Percentiles rank a stretch among this genome's conserved stretches.
Conservation (phyloP, 192 early-diverging fungal species). For the Coemansia sp. region DNA sequence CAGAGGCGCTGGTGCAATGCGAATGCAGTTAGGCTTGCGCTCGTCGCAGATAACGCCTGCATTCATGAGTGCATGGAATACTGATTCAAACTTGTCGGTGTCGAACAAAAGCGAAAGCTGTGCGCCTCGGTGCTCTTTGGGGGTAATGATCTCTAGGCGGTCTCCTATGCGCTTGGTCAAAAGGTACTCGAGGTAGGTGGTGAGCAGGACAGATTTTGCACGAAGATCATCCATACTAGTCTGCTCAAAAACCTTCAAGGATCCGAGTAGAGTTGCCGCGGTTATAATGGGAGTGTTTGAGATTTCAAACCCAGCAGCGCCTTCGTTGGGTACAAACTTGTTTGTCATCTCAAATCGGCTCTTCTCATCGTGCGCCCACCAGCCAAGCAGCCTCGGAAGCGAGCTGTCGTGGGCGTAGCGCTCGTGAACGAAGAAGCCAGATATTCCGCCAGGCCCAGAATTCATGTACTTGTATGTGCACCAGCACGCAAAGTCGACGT, state of each 20-base stretch:
- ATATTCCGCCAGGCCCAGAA: constrained; percentile 94
- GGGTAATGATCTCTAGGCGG: constrained; percentile 75
- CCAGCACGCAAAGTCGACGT: constrained; percentile 97
- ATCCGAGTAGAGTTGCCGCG: constrained; percentile 70
- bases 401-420: constrained; percentile 63
- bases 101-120: constrained; percentile 79
- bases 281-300: constrained; percentile 87
- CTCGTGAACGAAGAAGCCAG: constrained; percentile 88
- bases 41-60: constrained; percentile 84
- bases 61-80: constrained; percentile 62
- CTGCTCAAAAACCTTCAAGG: constrained; percentile 75
- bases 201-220: constrained; percentile 74
- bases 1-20: constrained; percentile 86
- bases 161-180: constrained; percentile 49
- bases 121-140: constrained; percentile 71
- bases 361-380: constrained; percentile 88
- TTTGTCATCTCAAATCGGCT: constrained; percentile 90
- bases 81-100: constrained; percentile 45
- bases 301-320: constrained; percentile 81
- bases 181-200: constrained; percentile 81
- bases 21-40: constrained; percentile 86
- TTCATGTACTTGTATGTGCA: constrained; percentile 99
- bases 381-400: constrained; percentile 74
- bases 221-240: constrained; percentile 71
- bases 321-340: constrained; percentile 74